These are phyloP conservation scores for Lomentospora prolificans DNA, from an alignment of 2,329 filamentous ascomycete species.

Conservation along the genomic window DNA sequence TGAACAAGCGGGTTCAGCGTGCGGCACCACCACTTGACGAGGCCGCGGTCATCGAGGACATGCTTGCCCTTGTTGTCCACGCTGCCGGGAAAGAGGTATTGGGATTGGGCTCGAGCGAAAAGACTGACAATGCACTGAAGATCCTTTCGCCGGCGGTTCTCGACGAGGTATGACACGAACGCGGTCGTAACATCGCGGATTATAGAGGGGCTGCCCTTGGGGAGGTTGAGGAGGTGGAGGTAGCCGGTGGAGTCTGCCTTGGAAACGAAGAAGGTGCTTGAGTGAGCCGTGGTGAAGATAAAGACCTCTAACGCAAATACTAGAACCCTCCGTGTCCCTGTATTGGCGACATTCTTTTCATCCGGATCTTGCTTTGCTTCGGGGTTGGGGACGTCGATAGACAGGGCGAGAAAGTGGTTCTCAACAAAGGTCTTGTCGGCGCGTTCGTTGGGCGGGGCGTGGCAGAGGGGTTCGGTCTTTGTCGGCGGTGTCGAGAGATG, in stretches of 20 bases:
- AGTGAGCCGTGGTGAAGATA: constrained; percentile 70
- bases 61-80: constrained; percentile 79
- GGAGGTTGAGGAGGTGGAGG: constrained; percentile 55
- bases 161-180: constrained; percentile 68
- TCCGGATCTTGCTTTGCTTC: constrained; percentile 9
- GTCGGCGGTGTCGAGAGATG: constrained; percentile 82
- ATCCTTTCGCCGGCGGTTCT: constrained; percentile 51
- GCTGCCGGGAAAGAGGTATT: constrained; percentile 92
- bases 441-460: constrained; percentile 60
- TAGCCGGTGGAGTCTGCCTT: constrained; percentile 97
- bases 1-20: constrained; percentile 69
- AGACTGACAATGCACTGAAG: constrained; percentile 72
- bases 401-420: constrained; percentile 60
- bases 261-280: constrained; percentile 86
- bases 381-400: constrained; percentile 25
- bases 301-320: constrained; percentile 79
- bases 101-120: constrained; percentile 83
- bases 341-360: constrained; percentile 16
- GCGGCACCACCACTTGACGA: constrained; percentile 94
- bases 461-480: constrained; percentile 65
- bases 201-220: constrained; percentile 57
- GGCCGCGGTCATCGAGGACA: constrained; percentile 77
- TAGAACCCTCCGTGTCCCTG: constrained; percentile 36
- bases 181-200: constrained; percentile 63
- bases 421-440: constrained; percentile 77